Percentiles rank a stretch among this genome's conserved stretches.
Evolutionary conservation across 2,329 filamentous ascomycete species (phyloP).

Genomic region (Aspergillus neoniger): DNA sequence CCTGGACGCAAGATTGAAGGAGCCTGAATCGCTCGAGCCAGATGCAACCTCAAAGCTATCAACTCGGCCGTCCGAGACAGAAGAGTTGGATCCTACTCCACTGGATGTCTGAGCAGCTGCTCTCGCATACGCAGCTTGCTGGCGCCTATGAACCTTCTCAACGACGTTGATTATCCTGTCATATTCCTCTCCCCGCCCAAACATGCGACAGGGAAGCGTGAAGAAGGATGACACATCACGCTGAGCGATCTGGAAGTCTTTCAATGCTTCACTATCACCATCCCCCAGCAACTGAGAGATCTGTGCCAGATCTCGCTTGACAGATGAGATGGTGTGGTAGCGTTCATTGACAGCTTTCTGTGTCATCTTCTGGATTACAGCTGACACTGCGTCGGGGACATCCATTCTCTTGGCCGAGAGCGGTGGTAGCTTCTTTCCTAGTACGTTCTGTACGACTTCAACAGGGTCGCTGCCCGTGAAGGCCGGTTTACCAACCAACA

Average conservation of each 20-base stretch:
- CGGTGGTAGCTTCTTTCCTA: constrained; percentile 74
- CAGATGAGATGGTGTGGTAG: constrained; percentile 84
- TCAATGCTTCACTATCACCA: constrained; percentile 70
- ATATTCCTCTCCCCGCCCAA: constrained; percentile 74
- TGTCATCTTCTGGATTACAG: constrained; percentile 88
- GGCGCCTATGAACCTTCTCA: constrained; percentile 70
- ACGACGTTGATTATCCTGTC: constrained; percentile 72
- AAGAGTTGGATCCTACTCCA: constrained; percentile 56
- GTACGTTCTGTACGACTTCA: constrained; percentile 87
- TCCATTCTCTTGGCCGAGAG: constrained; percentile 78
- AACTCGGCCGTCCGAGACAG: constrained; percentile 53
- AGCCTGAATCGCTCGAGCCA: constrained; percentile 57
- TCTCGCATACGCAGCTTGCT: constrained; percentile 46
- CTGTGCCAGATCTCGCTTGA: constrained; percentile 76
- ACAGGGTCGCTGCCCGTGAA: constrained; percentile 79
- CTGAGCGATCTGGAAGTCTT: constrained; percentile 73
- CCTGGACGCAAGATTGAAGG: constrained; percentile 42
- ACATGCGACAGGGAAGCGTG: constrained; percentile 76
- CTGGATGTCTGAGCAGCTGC: constrained; percentile 38
- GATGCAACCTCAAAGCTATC: constrained; percentile 54
- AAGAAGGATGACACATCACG: constrained; percentile 92
- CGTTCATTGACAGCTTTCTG: constrained; percentile 83
- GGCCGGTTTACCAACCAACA: constrained; percentile 75
- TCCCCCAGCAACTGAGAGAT: constrained; percentile 74
- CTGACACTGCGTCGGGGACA: constrained; percentile 77